Base-by-base conservation (phyloP, 495 filamentous ascomycete species). In the Collariella sp. region DNA sequence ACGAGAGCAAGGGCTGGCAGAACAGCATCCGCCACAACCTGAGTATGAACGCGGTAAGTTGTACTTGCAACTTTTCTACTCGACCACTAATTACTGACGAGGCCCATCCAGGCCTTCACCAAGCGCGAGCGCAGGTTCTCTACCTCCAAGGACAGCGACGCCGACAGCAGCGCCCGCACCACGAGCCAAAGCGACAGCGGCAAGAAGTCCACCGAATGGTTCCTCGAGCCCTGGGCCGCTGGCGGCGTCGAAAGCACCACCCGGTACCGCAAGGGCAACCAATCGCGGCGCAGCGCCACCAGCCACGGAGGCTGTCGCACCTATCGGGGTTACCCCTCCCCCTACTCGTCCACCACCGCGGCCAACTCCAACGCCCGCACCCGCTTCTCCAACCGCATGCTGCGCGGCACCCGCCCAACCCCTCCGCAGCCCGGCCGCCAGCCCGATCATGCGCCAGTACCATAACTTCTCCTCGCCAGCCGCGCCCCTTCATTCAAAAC, bases 11-110 rank as follows among this genome's bases (percentile, higher is more conserved):
- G 62, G 94, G 91, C 3, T 97, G 94, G 93, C 87, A 93, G 69
- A 97, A 96, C 70, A 96, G 90, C 67, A 93, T 98, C 50, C 83
- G 93, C 7, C 93, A 98, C 63, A 98, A 98, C 62, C 72, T 98
- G 0, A 96, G 89, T 12, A 98, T 98, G 93, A 98, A 98, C 63
- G 78, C 75, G 38, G 93, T 96, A 79, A 68, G 51, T 43, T 34
- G 16, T 16, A 18, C 9, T 7, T 2, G 15, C n/a, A 42, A 16
- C 23, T 15, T 38, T 20, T 24, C 36, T 38, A 22, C 43, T 11
- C 11, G 23, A 4, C 44, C 36, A 50, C 9, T 15, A 41, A 12
- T 7, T 10, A 22, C 22, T 23, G 29, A 51, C 35, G 35, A 7
- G 1, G 5, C 38, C 1, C 7, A 34, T 45, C 51, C 46, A 77